Evolutionary conservation across 1,284 basidiomycete genomes (phyloP).

Genomic region (Melampsora medusae): DNA sequence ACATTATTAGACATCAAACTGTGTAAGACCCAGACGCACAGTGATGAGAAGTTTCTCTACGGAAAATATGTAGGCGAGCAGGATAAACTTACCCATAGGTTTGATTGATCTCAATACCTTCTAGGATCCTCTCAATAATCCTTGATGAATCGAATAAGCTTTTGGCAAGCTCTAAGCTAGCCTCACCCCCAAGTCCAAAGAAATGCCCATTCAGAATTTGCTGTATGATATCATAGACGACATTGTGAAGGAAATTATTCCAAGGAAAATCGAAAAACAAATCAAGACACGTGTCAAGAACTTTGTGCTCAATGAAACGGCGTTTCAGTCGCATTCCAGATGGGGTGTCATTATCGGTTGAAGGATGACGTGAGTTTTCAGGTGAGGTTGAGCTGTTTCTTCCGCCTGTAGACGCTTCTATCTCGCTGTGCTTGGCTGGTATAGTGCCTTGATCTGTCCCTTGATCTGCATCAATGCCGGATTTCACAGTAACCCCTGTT

Average conservation of each 20-base stretch:
- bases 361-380: not conserved
- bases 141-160: constrained; percentile 75
- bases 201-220: constrained; percentile 67
- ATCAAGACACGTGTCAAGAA: constrained; percentile 70
- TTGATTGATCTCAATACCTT: constrained; percentile 77
- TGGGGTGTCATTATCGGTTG: not conserved
- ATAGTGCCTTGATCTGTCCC: not conserved
- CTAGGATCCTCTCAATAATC: constrained; percentile 76
- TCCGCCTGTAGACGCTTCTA: constrained; percentile 42
- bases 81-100: constrained; percentile 63
- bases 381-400: constrained; percentile 3
- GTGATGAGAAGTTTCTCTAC: not conserved
- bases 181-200: constrained; percentile 65
- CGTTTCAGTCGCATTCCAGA: constrained; percentile 75
- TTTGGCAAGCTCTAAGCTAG: constrained; percentile 75
- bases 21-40: not conserved
- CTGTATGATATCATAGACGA: constrained; percentile 93
- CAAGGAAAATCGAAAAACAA: constrained; percentile 93
- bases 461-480: constrained; percentile 7
- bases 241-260: constrained; percentile 97
- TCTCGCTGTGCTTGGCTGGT: constrained; percentile 37
- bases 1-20: constrained; percentile 61
- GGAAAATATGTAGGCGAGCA: not conserved
- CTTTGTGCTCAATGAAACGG: constrained; percentile 68
- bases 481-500: not conserved